Percentiles rank a stretch among this genome's conserved stretches.
phyloP scores from a whole-genome alignment of 83 land plant species.

The Picea abies region DNA sequence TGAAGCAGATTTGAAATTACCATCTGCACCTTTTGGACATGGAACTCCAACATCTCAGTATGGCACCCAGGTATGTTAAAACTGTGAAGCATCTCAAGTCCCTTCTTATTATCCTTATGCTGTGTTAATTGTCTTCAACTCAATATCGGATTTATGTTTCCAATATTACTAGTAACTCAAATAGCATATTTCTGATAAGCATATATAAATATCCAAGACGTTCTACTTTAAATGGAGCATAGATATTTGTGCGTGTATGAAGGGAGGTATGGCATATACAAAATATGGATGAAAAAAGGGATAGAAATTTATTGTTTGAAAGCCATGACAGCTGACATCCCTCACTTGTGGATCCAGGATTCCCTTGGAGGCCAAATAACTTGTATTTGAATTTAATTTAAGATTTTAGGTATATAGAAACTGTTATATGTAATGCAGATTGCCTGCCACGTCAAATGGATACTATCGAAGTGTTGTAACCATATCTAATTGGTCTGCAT shows the following conservation, averaged over 20 bases:
- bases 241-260: constrained; percentile 8
- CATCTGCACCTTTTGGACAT: constrained; percentile 35
- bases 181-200: neutral
- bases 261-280: neutral
- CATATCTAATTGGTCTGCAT: too few species aligned
- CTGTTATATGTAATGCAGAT: too few species aligned
- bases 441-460: too few species aligned
- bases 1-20: constrained; percentile 33
- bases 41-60: constrained; percentile 29
- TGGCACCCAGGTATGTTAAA: constrained; percentile 17
- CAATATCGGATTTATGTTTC: neutral
- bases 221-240: neutral
- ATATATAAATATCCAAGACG: neutral
- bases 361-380: too few species aligned
- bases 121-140: too few species aligned
- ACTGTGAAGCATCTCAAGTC: neutral
- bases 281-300: too few species aligned
- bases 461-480: too few species aligned
- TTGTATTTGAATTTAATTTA: too few species aligned
- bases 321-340: too few species aligned
- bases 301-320: too few species aligned
- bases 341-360: too few species aligned
- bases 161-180: neutral
- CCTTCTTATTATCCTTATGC: neutral
- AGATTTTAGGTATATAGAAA: too few species aligned